Evolutionary conservation across 257 asterid species (phyloP).

Genomic region (Penstemon barbatus): DNA sequence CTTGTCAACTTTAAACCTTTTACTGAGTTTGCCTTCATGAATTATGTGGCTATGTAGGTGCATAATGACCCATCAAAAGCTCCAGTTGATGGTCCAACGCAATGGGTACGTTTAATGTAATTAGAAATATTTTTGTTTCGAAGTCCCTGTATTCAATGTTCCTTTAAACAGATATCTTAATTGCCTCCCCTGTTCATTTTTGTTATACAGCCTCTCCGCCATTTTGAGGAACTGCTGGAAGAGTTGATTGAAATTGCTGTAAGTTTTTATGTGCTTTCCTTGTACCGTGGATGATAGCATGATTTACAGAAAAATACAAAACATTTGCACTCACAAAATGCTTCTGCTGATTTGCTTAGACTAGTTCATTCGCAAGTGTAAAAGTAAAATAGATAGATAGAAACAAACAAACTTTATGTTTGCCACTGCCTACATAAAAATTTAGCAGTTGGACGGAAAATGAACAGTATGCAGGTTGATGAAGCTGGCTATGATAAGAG

Average conservation of each 20-base stretch:
- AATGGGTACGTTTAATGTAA: slow-evolving; percentile 65
- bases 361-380: too few relatives aligned
- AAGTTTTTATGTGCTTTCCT: slow-evolving; percentile 31
- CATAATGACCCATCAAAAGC: slow-evolving; percentile 87
- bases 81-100: slow-evolving; percentile 99
- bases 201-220: slow-evolving; percentile 78
- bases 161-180: slow-evolving; percentile 7
- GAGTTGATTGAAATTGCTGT: slow-evolving; percentile 83
- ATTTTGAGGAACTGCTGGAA: slow-evolving; percentile 81
- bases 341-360: too few relatives aligned
- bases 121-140: background rate
- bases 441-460: too few relatives aligned
- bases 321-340: too few relatives aligned
- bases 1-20: background rate
- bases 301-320: too few relatives aligned
- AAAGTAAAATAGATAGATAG: background rate
- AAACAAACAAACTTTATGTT: background rate
- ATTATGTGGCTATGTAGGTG: slow-evolving; percentile 52
- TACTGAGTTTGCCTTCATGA: slow-evolving; percentile 15
- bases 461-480: too few relatives aligned
- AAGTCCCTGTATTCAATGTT: background rate
- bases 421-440: too few relatives aligned
- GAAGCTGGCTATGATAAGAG: too few relatives aligned
- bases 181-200: slow-evolving; percentile 12
- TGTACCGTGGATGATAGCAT: background rate